Evolutionary conservation across 2,329 filamentous ascomycete species (phyloP).

Genomic region (Exophiala viscosa): DNA sequence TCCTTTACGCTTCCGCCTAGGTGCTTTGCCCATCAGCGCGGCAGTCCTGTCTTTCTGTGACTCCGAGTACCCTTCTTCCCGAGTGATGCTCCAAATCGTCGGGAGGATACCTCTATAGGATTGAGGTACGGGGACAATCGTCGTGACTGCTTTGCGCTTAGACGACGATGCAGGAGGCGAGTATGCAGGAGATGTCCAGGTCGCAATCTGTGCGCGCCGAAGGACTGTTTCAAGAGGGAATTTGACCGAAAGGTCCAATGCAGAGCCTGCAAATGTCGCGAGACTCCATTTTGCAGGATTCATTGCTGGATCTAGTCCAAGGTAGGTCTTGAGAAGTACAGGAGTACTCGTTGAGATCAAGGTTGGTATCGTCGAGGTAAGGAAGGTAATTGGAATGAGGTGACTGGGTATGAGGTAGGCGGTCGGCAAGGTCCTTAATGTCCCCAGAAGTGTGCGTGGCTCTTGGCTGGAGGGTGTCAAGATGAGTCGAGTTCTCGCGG

Average conservation of each 20-base stretch:
- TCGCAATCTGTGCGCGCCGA: constrained; percentile 77
- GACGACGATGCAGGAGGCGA: constrained; percentile 41
- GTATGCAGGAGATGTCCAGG: constrained; percentile 53
- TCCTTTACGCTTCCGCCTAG: constrained; percentile 47
- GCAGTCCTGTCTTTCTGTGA: constrained; percentile 45
- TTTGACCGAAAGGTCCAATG: constrained; percentile 76
- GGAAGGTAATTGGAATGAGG: constrained; percentile 76
- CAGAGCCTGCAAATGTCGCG: constrained; percentile 75
- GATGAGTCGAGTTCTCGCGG: constrained; percentile 82
- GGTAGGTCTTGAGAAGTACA: constrained; percentile 77
- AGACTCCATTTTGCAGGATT: constrained; percentile 80
- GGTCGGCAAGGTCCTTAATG: constrained; percentile 68
- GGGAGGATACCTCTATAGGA: constrained; percentile 82
- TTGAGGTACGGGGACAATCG: constrained; percentile 71
- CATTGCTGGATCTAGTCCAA: constrained; percentile 75
- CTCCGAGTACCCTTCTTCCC: constrained; percentile 66
- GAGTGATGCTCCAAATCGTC: constrained; percentile 82
- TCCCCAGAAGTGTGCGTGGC: constrained; percentile 72
- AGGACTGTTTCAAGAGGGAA: constrained; percentile 90
- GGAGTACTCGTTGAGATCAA: constrained; percentile 78
- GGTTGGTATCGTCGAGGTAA: constrained; percentile 81
- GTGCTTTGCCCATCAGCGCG: constrained; percentile 36
- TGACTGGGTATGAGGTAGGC: constrained; percentile 65
- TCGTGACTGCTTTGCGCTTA: constrained; percentile 51
- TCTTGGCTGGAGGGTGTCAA: constrained; percentile 73